Evolutionary conservation across 805 yeast genomes (phyloP), one percentile per base, ranked within the genome.

Genomic region (Candida michaelii): DNA sequence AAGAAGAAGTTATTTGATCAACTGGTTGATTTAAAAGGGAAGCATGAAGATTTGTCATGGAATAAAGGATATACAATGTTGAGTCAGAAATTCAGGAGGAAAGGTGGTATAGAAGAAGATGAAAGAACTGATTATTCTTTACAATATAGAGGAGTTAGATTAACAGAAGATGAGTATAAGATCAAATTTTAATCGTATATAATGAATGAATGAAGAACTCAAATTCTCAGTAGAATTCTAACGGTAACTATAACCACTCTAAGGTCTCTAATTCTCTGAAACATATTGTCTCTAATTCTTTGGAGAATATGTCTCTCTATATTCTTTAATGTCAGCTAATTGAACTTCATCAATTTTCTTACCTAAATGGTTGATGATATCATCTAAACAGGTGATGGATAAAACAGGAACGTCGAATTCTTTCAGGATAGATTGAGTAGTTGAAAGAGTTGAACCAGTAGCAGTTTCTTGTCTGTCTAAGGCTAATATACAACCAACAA

Each of bases 391-490:
- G 30, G 89, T 89, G 53, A 93, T 90, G 39, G 85, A 79, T 43
- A 85, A 63, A 17, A 93, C 96, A 2, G 97, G 97, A 43, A 91
- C 85, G 30, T 76, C 74, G 60, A 83, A 84, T 58, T 74, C 78
- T 56, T 80, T 71, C 39, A 86, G 69, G 19, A 91, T 93, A 16
- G 82, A 81, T 60, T 83, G 84, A 4, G 96, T 87, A 36, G 98
- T 95, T 52, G 93, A 83, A 53, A 73, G 63, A 32, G 74, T 74
- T 30, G 82, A 72, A 53, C 80, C 84, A 24, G 72, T 77, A 27
- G 86, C 83, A 37, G 93, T 82, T 69, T 93, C 99, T 73, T 90
- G 95, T 74, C 99, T 83, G 65, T 93, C 99, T 53, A 93, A 77
- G 6, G 97, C 96, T 58, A 93, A 87, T 46, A 89, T 83, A 44